Evolutionary conservation across 148 eudicot species (phyloP).

Genomic region (Amaranthus hypochondriacus): DNA sequence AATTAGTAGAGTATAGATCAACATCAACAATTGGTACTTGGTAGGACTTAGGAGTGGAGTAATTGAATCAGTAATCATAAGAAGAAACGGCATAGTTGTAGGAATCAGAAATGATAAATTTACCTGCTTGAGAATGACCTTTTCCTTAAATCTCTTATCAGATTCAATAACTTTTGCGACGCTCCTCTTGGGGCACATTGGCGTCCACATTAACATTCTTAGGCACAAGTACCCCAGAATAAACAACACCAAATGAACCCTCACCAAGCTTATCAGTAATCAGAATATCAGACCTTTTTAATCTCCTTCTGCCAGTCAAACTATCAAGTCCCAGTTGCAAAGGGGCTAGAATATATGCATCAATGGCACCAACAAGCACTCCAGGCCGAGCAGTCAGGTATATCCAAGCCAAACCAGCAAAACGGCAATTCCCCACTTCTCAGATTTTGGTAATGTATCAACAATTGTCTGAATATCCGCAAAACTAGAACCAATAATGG

Average conservation of each 20-base stretch:
- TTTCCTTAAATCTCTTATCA: conserved; percentile 68
- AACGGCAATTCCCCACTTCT: conserved; percentile 63
- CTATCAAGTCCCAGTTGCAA: conserved; percentile 65
- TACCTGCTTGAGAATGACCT: conserved; percentile 90
- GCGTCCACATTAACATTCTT: conserved; percentile 50
- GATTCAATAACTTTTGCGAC: conserved; percentile 31
- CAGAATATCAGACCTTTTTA: conserved; percentile 63
- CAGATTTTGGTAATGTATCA: conserved; percentile 48
- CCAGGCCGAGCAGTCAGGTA: conserved; percentile 95
- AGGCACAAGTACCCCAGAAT: conserved; percentile 75
- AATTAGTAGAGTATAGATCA: no score
- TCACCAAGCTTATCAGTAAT: conserved; percentile 68
- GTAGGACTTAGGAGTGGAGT: no score
- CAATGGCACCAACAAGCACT: conserved; percentile 76
- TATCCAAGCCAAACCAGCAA: conserved; percentile 66
- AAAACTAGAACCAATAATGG: conserved; percentile 39
- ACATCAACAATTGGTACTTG: no score
- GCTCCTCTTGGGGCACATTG: conserved; percentile 32
- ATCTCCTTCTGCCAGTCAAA: conserved; percentile 59
- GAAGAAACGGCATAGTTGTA: no score
- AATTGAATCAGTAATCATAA: no score
- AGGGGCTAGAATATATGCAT: conserved; percentile 80
- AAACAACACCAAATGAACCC: conserved; percentile 92
- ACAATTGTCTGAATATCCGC: conserved; percentile 40
- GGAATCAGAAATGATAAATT: not conserved